Evolutionary conservation across 768 basidiomycete species (phyloP).

Genomic region (Xerocomellus amylosporus): DNA sequence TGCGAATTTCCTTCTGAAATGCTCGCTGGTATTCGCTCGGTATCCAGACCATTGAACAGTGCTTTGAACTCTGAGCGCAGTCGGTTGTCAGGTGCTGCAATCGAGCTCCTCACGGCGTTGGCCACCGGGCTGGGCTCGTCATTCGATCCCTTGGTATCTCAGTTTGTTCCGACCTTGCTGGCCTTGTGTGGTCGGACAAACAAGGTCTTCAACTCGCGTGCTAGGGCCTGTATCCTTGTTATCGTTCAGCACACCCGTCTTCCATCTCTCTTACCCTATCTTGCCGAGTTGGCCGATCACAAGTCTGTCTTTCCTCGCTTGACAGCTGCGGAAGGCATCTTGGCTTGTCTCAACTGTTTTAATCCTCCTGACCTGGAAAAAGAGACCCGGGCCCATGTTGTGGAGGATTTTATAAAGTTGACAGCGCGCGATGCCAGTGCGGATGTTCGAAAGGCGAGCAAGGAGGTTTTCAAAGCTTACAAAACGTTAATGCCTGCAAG

Average conservation of each 20-base stretch:
- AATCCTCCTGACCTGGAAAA: constrained; percentile 80
- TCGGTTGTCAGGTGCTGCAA: constrained; percentile 61
- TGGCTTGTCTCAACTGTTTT: constrained; percentile 68
- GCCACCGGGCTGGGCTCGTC: constrained; percentile 53
- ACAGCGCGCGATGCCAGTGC: constrained; percentile 72
- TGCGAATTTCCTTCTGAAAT: constrained; percentile 52
- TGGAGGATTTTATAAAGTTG: constrained; percentile 66
- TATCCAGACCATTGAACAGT: constrained; percentile 51
- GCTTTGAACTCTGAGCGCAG: constrained; percentile 74
- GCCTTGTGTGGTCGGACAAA: constrained; percentile 68
- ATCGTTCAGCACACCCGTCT: constrained; percentile 69
- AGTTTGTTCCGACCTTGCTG: constrained; percentile 68
- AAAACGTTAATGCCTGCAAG: constrained; percentile 64
- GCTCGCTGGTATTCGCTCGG: constrained; percentile 46
- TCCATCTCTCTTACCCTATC: constrained; percentile 57
- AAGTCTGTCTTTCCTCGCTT: constrained; percentile 66
- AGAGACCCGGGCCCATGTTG: constrained; percentile 57
- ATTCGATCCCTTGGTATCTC: constrained; percentile 66
- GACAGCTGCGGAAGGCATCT: constrained; percentile 60
- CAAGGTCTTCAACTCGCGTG: constrained; percentile 72
- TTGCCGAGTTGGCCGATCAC: constrained; percentile 57
- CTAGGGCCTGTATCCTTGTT: constrained; percentile 53
- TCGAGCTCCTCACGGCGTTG: constrained; percentile 57
- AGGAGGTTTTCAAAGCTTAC: constrained; percentile 75
- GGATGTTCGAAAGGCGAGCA: constrained; percentile 67